Base-by-base conservation (phyloP, 169 alveolate species). In the Eimeria acervulina region DNA sequence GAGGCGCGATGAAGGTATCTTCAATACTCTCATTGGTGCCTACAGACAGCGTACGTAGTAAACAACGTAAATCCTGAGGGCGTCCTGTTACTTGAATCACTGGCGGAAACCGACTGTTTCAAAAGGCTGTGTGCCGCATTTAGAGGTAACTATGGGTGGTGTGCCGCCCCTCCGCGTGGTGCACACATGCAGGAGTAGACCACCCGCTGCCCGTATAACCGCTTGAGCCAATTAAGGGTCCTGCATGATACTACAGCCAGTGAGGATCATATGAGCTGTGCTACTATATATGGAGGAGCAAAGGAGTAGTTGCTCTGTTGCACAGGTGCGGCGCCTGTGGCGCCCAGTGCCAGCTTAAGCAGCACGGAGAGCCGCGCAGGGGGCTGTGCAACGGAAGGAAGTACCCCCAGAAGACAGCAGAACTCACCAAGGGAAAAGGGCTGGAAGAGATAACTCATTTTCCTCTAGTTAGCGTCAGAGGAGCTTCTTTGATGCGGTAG, bases 1-100 rank as follows among this genome's bases (percentile, higher is more conserved):
- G 90, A 38, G 90, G 90, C 23, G 90, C 90, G 31, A 81, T 81
- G 70, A 81, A 81, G 42, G 90, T 61, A 81, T 81, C 90, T 81
- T 81, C 90, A 61, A 81, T 81, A 72, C 70, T 81, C 42, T 81
- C 90, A 33, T 47, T 81, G 15, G 90, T 81, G 42, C 90, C 90
- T 81, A 61, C 63, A 81, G 38, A 33, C 31, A 15, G 28, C 61
- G 21, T 5, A 59, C 68, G 87, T 31, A n/a, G 55, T 7, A 23
- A 76, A 36, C 51, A 33, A 6, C 33, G 61, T 28, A 28, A 13
- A 76, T 21, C 3, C 68, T 59, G 68, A 13, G 83, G 42, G 0
- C 0, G 44, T 13, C 12, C 26, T 36, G 44, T 0, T 7, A 76
- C 31, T 33, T n/a, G 17, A 0, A 38, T 33, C 7, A 36, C 6